Evolutionary conservation across 768 basidiomycete genomes (phyloP).

Genomic region (Trametes cinnabarina): DNA sequence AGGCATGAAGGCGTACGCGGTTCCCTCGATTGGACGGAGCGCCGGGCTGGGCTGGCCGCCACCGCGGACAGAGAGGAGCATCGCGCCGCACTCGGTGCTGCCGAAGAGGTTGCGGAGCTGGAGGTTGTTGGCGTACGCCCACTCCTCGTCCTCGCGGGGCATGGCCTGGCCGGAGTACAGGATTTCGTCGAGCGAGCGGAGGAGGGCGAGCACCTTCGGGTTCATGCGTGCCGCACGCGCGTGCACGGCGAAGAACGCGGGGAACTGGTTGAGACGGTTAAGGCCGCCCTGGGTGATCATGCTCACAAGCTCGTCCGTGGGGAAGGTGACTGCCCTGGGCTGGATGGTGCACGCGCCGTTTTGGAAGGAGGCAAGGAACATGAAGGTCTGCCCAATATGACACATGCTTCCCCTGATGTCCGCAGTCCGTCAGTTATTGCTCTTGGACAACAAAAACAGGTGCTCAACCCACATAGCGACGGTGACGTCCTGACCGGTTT

Average conservation of each 20-base stretch:
- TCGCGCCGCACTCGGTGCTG: conserved; percentile 71
- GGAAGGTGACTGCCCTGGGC: conserved; percentile 57
- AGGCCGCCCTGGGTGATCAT: conserved; percentile 64
- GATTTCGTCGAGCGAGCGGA: conserved; percentile 57
- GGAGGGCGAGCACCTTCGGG: conserved; percentile 55
- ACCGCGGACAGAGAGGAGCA: conserved; percentile 57
- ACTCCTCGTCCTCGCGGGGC: conserved; percentile 63
- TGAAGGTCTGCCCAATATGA: conserved; percentile 71
- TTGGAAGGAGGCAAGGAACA: conserved; percentile 66
- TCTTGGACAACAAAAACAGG: neutral
- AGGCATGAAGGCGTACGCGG: conserved; percentile 37
- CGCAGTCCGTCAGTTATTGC: conserved; percentile 29
- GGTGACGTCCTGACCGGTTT: conserved; percentile 58
- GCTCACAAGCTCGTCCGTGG: conserved; percentile 61
- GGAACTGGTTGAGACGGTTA: conserved; percentile 70
- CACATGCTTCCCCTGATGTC: conserved; percentile 68
- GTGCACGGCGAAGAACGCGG: conserved; percentile 60
- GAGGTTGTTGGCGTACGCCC: conserved; percentile 59
- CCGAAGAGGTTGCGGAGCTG: conserved; percentile 63
- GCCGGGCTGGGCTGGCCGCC: conserved; percentile 17
- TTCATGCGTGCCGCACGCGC: conserved; percentile 54
- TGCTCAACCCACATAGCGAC: conserved; percentile 57
- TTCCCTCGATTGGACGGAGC: conserved; percentile 25
- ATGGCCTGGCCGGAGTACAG: conserved; percentile 62
- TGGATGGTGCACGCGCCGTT: conserved; percentile 68